Evolutionary conservation across 2,329 filamentous ascomycete genomes (phyloP), one percentile per base, ranked within the genome.

Genomic region (Elsinoe necatrix): DNA sequence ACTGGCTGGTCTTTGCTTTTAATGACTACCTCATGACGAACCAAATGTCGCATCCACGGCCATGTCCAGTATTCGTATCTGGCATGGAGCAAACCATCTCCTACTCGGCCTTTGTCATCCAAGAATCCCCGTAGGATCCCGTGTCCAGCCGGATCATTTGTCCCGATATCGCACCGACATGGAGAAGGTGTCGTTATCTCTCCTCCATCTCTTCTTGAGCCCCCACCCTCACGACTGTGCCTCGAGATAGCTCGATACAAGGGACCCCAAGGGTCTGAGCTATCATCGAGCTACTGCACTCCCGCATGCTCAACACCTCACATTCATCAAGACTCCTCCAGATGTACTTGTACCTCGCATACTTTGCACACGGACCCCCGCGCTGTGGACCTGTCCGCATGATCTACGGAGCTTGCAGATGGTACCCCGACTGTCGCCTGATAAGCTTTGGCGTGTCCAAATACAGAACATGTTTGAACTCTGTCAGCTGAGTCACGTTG

Each of bases 391-490:
- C 20, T 23, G 48, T 39, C 29, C 48, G 34, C 48, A 52, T 52
- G 48, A 52, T 52, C 48, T 35, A 37, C 48, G 48, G 31, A 35
- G 48, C 48, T 21, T 52, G 48, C 48, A 52, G 48, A 52, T 39
- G 48, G 39, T 52, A 14, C 29, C 21, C 48, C 48, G 48, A 52
- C 34, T 39, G 39, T 52, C 48, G 41, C 31, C 25, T 29, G 48
- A 37, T 52, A 52, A 52, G 48, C 48, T 52, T 52, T 52, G 25
- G 14, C 31, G 20, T n/a, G 12, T 39, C 29, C 18, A 34, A 20
- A 23, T 21, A 23, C 18, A 34, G 48, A 39, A 37, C 48, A 39
- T 25, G 31, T 25, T 37, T 20, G 31, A 25, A 39, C 31, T 52
- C 48, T 37, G 25, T 52, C 29, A 27, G 48, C 48, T 52, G 37